These are phyloP conservation scores for Linnemannia schmuckeri DNA, from an alignment of 192 early-diverging fungal genomes.

Conservation along the genomic window DNA sequence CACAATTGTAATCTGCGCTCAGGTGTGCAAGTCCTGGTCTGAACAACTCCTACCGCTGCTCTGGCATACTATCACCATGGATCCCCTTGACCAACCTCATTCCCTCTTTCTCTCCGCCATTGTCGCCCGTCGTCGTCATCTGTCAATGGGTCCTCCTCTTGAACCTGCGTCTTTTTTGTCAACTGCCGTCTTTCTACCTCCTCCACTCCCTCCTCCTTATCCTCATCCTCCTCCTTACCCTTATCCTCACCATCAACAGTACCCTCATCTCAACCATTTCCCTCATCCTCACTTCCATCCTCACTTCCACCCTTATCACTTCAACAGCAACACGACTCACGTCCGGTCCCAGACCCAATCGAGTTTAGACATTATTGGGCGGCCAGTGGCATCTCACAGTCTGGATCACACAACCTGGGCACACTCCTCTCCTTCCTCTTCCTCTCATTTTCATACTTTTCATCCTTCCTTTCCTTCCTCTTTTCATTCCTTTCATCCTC, in stretches of 20 bases:
- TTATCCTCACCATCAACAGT: not conserved
- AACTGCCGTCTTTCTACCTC: not conserved
- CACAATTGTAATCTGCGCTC: not conserved
- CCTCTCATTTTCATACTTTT: not conserved
- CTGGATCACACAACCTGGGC: not conserved
- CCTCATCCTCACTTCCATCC: not conserved
- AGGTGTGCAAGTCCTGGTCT: conserved; percentile 18
- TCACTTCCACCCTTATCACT: not conserved
- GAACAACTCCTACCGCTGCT: conserved; percentile 16
- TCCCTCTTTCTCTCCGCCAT: not conserved
- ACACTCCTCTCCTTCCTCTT: not conserved
- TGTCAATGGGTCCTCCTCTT: not conserved
- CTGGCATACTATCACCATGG: conserved; percentile 13
- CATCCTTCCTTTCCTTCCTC: not conserved
- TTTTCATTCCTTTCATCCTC: not conserved
- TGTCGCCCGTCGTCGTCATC: not conserved
- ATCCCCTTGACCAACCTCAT: not conserved
- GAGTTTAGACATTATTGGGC: not conserved
- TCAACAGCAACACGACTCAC: not conserved
- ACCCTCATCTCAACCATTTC: not conserved
- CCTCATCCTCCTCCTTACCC: not conserved
- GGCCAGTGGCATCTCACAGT: not conserved
- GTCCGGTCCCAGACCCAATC: not conserved
- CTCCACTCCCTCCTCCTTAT: not conserved
- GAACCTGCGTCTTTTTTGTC: not conserved